Evolutionary conservation across 441 rosid genomes (phyloP).

Genomic region (Croton setiger): DNA sequence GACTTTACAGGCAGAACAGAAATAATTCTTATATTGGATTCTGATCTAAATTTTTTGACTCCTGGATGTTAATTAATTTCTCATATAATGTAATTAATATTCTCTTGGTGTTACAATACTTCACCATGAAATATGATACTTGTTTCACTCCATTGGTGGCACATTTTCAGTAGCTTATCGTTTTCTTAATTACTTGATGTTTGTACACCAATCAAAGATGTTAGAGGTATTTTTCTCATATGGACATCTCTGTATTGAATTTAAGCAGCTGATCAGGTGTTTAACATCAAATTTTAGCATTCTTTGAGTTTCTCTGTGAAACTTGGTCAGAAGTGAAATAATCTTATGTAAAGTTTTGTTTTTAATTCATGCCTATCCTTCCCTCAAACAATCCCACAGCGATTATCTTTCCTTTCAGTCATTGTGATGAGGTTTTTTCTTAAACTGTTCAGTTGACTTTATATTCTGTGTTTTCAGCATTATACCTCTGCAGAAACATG

Average conservation of each 20-base stretch:
- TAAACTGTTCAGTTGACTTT: slow-evolving; percentile 21
- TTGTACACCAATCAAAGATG: too few species aligned
- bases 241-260: not conserved
- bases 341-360: not conserved
- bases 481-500: slow-evolving; percentile 88
- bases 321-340: not conserved
- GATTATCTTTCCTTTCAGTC: not conserved
- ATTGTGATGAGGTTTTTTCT: not conserved
- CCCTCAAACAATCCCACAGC: not conserved
- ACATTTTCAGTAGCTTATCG: too few species aligned
- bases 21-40: not conserved
- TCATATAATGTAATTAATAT: not conserved
- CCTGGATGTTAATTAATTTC: not conserved
- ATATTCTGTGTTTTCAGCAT: slow-evolving; percentile 53
- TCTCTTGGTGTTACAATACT: not conserved
- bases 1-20: too few species aligned
- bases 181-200: too few species aligned
- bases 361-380: not conserved
- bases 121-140: not conserved
- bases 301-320: not conserved
- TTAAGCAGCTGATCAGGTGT: not conserved
- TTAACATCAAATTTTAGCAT: not conserved
- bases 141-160: too few species aligned
- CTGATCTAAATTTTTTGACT: not conserved
- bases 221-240: not conserved